Evolutionary conservation across 305 asterid species (phyloP).

Genomic region (Rubia tinctorum): DNA sequence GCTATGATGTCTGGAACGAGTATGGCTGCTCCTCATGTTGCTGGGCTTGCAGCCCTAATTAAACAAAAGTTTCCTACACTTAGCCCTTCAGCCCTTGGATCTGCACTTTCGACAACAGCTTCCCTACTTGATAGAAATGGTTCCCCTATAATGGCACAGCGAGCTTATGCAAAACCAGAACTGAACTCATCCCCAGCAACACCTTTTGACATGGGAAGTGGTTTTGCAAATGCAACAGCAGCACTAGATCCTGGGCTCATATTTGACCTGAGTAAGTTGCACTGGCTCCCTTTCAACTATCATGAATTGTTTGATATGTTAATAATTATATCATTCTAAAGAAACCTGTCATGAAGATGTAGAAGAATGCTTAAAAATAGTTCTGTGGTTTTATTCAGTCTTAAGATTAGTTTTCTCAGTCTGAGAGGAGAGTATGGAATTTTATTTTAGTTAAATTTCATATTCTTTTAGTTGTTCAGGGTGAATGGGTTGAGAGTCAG

Average conservation of each 20-base stretch:
- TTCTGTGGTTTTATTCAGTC: not conserved
- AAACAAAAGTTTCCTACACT: slow-evolving; percentile 74
- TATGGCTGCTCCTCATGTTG: slow-evolving; percentile 99
- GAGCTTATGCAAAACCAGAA: slow-evolving; percentile 87
- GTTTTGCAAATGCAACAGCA: slow-evolving; percentile 92
- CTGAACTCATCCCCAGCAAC: slow-evolving; percentile 91
- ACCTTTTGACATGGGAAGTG: slow-evolving; percentile 98
- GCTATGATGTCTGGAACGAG: slow-evolving; percentile 99
- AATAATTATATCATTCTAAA: not conserved
- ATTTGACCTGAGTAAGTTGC: slow-evolving; percentile 66
- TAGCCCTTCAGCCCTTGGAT: slow-evolving; percentile 82
- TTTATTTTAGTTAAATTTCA: not conserved
- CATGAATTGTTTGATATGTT: not conserved
- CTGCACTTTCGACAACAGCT: slow-evolving; percentile 94
- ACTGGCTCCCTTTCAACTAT: not conserved
- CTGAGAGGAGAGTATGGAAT: not conserved
- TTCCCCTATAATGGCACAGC: slow-evolving; percentile 92
- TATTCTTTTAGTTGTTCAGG: not conserved
- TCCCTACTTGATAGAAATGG: slow-evolving; percentile 61
- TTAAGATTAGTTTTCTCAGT: not conserved
- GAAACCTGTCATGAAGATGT: not conserved
- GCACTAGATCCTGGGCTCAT: slow-evolving; percentile 97
- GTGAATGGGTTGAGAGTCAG: not conserved
- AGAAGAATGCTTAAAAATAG: not conserved
- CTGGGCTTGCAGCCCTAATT: slow-evolving; percentile 90